phyloP scores from a whole-genome alignment of 148 eudicot species.

The Rhododendron vialii region DNA sequence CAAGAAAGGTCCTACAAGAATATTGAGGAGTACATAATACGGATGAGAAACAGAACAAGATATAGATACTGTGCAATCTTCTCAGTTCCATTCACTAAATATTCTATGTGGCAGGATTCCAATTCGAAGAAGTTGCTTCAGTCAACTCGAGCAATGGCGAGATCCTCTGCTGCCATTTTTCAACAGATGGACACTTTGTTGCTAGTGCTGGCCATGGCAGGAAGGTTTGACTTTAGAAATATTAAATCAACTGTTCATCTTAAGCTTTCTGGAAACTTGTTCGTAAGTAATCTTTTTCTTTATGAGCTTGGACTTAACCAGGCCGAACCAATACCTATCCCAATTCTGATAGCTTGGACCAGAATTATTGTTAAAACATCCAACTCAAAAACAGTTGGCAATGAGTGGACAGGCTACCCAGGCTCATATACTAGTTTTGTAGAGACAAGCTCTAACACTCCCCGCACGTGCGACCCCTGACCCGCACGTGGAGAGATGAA shows the following conservation, averaged over 20 bases:
- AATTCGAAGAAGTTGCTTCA: constrained; percentile 15
- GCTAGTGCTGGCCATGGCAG: constrained; percentile 56
- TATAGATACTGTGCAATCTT: not conserved
- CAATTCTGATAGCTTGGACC: not conserved
- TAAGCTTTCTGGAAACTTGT: not conserved
- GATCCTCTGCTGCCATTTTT: constrained; percentile 44
- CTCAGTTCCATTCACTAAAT: not conserved
- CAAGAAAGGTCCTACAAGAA: not conserved
- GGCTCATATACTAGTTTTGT: not conserved
- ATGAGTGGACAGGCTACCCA: not conserved
- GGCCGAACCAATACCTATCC: not conserved
- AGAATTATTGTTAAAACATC: not conserved
- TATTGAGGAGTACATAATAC: not conserved
- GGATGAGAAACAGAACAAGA: not conserved
- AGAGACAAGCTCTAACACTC: not conserved
- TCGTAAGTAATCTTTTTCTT: not conserved
- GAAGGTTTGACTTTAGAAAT: constrained; percentile 30
- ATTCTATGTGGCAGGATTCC: constrained; percentile 11
- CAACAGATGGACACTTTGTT: constrained; percentile 37
- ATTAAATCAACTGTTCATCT: not conserved
- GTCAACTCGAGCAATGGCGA: constrained; percentile 20
- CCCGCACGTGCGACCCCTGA: not conserved
- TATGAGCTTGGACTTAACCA: not conserved
- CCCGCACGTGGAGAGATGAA: not conserved
- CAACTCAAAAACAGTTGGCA: not conserved